Conservation (phyloP, 371 early-diverging fungal species). For the Mortierella sp. region DNA sequence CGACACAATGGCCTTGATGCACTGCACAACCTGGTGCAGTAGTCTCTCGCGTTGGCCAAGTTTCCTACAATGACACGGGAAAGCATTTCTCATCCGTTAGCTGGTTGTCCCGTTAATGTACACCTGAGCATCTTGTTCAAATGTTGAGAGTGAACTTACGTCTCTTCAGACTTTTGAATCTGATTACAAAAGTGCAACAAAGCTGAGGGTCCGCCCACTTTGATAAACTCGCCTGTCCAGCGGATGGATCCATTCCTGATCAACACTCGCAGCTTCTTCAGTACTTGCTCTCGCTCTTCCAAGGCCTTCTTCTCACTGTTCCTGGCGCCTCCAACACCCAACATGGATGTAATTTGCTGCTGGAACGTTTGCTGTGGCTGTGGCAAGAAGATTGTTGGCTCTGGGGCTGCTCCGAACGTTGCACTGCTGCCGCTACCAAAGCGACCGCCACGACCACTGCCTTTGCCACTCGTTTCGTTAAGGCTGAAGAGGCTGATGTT, state of each 20-base stretch:
- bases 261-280: slow-evolving; percentile 43
- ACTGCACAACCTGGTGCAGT: slow-evolving; percentile 42
- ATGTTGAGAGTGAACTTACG: slow-evolving; percentile 11
- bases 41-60: slow-evolving; percentile 38
- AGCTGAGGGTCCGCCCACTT: slow-evolving; percentile 34
- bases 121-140: background rate
- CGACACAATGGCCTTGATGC: slow-evolving; percentile 45
- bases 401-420: background rate
- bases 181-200: slow-evolving; percentile 32
- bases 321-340: too few species aligned
- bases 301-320: slow-evolving; percentile 18
- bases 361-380: slow-evolving; percentile 16
- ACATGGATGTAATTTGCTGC: slow-evolving; percentile 27
- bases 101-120: too few species aligned
- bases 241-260: slow-evolving; percentile 50
- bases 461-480: too few species aligned
- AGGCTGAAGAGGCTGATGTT: slow-evolving; percentile 5
- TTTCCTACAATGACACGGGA: slow-evolving; percentile 13
- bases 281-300: slow-evolving; percentile 44
- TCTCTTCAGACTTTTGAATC: slow-evolving; percentile 32
- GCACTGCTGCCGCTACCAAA: background rate
- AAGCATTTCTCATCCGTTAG: background rate
- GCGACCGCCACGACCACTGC: background rate
- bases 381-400: background rate
- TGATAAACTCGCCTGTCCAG: slow-evolving; percentile 52